phyloP scores from a whole-genome alignment of 75 land plant species.

The Azolla pinnata region DNA sequence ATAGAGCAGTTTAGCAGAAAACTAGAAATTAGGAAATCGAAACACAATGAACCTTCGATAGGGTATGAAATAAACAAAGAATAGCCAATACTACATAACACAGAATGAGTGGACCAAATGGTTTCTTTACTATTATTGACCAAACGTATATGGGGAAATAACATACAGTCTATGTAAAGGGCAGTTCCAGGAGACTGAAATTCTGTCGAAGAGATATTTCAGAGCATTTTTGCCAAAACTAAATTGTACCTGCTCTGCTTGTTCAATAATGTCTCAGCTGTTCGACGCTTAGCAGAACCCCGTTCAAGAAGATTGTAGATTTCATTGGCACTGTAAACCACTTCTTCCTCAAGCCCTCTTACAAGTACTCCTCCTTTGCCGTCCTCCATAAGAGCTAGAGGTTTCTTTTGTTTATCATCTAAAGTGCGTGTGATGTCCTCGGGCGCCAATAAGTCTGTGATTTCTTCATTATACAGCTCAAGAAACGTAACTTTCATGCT shows the following conservation, averaged over 20 bases:
- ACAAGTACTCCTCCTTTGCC: conserved; percentile 69
- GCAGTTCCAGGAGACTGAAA: too few species aligned
- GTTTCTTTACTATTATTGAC: too few species aligned
- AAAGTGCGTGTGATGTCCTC: conserved; percentile 35
- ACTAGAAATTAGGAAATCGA: too few species aligned
- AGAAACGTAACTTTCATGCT: conserved; percentile 61
- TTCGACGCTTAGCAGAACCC: conserved; percentile 53
- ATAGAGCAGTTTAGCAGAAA: too few species aligned
- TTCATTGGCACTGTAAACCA: conserved; percentile 46
- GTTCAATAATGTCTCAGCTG: conserved; percentile 59
- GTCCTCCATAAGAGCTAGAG: conserved; percentile 58
- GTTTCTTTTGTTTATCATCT: conserved; percentile 47
- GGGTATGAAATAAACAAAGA: too few species aligned
- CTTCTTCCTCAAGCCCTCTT: conserved; percentile 58
- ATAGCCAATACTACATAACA: too few species aligned
- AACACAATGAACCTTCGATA: too few species aligned
- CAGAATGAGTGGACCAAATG: too few species aligned
- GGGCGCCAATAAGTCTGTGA: conserved; percentile 54
- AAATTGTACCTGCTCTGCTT: conserved; percentile 44
- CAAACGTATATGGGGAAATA: too few species aligned
- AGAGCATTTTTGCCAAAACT: not conserved
- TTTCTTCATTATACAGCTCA: conserved; percentile 64
- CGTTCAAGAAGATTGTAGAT: conserved; percentile 45
- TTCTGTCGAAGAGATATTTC: too few species aligned
- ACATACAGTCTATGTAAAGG: too few species aligned